Evolutionary conservation across 1,139 yeast species (phyloP), one percentile per base, ranked within the genome.

Genomic region (Zygosaccharomyces sapae): DNA sequence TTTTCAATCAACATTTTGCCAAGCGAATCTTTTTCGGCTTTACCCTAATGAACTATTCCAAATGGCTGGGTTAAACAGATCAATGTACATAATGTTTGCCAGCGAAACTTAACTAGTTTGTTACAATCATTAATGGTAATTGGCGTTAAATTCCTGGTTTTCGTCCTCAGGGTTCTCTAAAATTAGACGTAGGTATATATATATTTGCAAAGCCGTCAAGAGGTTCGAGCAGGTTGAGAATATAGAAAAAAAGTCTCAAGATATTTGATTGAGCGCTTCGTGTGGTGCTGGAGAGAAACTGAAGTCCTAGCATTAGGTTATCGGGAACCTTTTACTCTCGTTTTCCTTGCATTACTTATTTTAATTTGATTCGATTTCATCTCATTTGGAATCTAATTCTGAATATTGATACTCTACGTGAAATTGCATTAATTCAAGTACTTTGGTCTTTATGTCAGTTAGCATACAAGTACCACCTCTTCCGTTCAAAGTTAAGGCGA

Each of bases 401-500:
- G 5, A 27, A 12, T 27, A 27, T 27, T 27, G n/a, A 27, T 2
- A 8, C 33, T 12, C 12, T 16, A 27, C 41, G 18, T 13, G 25
- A 18, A 9, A 16, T 13, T 31, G 33, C 20, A 40, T 33, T 16
- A 27, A 30, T 43, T 27, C 31, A 27, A 27, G 31, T 12, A 10
- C 5, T 10, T 27, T 27, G 10, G n/a, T 27, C 31, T 13, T 43
- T 39, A 48, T 48, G 51, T 48, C 51, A 22, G 51, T 45, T 29
- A 48, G 46, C 36, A 35, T 45, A 35, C 48, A 46, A 38, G 35
- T 31, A 33, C 43, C 46, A 16, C 44, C 42, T 22, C 65, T 75
- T 30, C 94, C 95, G 6, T 86, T 87, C 68, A 77, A 76, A 65
- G 95, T 84, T 33, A 80, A 78, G 61, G 86, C 96, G 27, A 75